phyloP scores from a whole-genome alignment of 2,329 filamentous ascomycete genomes.

The Exophiala sideris region DNA sequence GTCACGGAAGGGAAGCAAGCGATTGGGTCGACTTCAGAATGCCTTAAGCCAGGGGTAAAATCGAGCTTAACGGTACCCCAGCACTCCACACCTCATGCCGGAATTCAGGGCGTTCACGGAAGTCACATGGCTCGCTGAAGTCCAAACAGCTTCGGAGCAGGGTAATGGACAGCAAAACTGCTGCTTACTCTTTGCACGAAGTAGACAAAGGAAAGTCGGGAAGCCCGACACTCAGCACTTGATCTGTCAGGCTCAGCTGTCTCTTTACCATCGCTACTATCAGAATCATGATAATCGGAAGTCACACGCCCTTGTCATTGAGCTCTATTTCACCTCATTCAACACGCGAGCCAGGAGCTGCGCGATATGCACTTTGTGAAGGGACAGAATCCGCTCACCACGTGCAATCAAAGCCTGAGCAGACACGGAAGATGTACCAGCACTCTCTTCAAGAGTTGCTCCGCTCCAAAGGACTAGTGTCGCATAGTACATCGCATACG shows the following conservation, averaged over 20 bases:
- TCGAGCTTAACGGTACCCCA: too few species aligned
- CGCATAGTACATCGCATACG: constrained; percentile 15
- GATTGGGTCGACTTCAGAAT: not conserved
- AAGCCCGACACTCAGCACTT: too few species aligned
- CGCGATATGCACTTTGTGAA: constrained; percentile 15
- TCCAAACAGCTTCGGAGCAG: too few species aligned
- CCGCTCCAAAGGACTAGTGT: constrained; percentile 15
- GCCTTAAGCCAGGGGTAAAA: not conserved
- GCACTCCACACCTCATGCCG: too few species aligned
- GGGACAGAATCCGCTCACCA: constrained; percentile 13
- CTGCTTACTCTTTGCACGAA: too few species aligned
- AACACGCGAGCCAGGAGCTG: constrained; percentile 12
- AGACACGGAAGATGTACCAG: not conserved
- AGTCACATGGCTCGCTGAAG: not conserved
- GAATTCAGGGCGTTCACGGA: not conserved
- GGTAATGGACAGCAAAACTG: too few species aligned
- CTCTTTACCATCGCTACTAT: too few species aligned
- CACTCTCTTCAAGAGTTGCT: not conserved
- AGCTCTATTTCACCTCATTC: constrained; percentile 9
- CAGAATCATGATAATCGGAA: too few species aligned
- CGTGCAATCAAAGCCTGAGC: constrained; percentile 7
- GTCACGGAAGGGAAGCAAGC: not conserved
- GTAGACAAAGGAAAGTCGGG: too few species aligned
- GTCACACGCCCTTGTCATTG: not conserved
- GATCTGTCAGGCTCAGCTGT: too few species aligned